Base-by-base conservation (phyloP, 2,329 filamentous ascomycete genomes). In the Parafenestella ontariensis region DNA sequence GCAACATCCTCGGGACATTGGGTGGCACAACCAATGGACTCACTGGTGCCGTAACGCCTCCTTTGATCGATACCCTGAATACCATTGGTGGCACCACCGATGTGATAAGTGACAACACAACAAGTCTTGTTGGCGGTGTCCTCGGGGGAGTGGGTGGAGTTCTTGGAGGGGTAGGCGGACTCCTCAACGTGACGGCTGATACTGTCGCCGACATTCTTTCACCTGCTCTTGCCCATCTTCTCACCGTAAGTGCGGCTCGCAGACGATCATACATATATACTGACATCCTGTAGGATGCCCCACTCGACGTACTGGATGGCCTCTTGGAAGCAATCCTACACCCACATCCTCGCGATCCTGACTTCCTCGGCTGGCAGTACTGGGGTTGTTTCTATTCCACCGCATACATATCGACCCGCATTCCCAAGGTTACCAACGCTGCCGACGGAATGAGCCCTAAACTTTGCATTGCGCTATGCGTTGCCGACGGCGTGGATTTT, bases 301-400 rank as follows among this genome's bases (percentile, higher is more conserved):
- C 44, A 9, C 11, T 49, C 0, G n/a, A 21, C 9, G 21, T 49
- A 4, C 28, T 46, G 2, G 48, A 56, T 29, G 29, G 33, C 1
- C 40, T 52, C 9, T 13, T 52, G 5, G 17, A 33, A 6, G 26
- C 44, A 10, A 15, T 46, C 4, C 24, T 52, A 18, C 39, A 51
- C 23, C 48, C 53, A 26, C 44, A 56, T 36, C 45, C 53, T 15
- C 48, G 37, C 23, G 53, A 56, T 23, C 53, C 53, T 2, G 21
- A 40, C n/a, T 28, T 21, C 17, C 48, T 34, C 15, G 53, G 53
- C 11, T 52, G 53, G 53, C n/a, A 29, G 26, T 56, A 56, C 47
- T 52, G 42, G 21, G 53, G 53, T 3, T 52, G 48, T 46, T 56
- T 56, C 40, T 26, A 34, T 39, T 21, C 47, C 4, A 21, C n/a